These are phyloP conservation scores for Venturia aucupariae DNA, from an alignment of 2,329 filamentous ascomycete genomes.

Conservation along the genomic window DNA sequence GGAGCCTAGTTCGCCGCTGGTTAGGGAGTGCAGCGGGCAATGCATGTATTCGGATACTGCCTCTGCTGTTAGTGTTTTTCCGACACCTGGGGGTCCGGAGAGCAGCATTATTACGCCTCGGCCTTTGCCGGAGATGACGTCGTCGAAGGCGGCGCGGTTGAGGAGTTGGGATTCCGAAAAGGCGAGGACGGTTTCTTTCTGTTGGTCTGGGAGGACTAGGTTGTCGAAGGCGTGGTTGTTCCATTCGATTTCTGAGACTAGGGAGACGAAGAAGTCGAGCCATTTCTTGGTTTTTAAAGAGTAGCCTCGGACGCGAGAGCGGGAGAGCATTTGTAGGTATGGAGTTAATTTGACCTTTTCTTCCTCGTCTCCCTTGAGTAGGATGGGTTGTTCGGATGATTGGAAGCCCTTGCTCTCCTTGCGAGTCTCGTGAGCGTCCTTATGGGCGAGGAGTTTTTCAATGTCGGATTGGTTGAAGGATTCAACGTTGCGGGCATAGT, in stretches of 20 bases:
- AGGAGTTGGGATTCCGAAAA: slow-evolving; percentile 34
- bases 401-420: neutral
- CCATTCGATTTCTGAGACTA: slow-evolving; percentile 34
- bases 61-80: slow-evolving; percentile 21
- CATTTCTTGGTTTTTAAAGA: slow-evolving; percentile 40
- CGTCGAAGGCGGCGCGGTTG: slow-evolving; percentile 9
- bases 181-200: slow-evolving; percentile 40
- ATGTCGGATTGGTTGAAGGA: neutral
- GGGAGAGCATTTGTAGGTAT: slow-evolving; percentile 17
- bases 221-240: slow-evolving; percentile 37
- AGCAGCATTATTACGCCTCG: slow-evolving; percentile 15
- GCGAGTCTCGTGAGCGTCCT: neutral
- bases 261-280: slow-evolving; percentile 31
- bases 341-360: slow-evolving; percentile 6
- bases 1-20: slow-evolving; percentile 38
- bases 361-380: neutral
- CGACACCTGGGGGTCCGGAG: slow-evolving; percentile 19
- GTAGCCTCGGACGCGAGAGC: slow-evolving; percentile 28
- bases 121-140: slow-evolving; percentile 17
- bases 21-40: slow-evolving; percentile 19
- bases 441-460: neutral
- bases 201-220: slow-evolving; percentile 37
- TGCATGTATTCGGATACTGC: slow-evolving; percentile 20
- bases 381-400: neutral
- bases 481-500: slow-evolving; percentile 1